Percentiles rank a stretch among this genome's conserved stretches.
Conservation (phyloP, 2,329 filamentous ascomycete species). For the Coleophoma cylindrospora region DNA sequence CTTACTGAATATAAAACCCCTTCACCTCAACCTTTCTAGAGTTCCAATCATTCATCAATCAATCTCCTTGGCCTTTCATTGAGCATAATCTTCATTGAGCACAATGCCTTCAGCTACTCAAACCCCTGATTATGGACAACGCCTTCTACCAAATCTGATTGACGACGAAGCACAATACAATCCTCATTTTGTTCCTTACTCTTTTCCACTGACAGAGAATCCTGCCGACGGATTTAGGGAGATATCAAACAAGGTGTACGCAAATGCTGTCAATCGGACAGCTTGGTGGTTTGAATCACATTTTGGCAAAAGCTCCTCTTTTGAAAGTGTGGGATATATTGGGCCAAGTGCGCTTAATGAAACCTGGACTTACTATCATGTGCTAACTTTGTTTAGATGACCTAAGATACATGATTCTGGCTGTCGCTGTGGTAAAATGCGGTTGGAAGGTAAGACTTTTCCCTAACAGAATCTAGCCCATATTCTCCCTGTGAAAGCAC, state of each 20-base stretch:
- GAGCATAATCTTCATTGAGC: not conserved
- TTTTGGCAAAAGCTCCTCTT: slow-evolving; percentile 18
- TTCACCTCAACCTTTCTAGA: too few species aligned
- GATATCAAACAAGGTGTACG: slow-evolving; percentile 6
- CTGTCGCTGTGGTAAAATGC: slow-evolving; percentile 27
- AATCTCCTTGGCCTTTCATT: not conserved
- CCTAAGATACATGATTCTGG: slow-evolving; percentile 11
- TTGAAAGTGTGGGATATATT: slow-evolving; percentile 37
- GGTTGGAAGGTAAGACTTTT: slow-evolving; percentile 24
- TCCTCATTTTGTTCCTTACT: slow-evolving; percentile 18
- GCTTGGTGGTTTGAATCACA: slow-evolving; percentile 15
- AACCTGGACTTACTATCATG: not conserved
- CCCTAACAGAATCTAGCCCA: too few species aligned
- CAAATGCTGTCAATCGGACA: slow-evolving; percentile 16
- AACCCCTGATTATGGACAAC: slow-evolving; percentile 6
- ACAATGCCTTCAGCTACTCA: not conserved
- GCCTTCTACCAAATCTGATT: slow-evolving; percentile 21
- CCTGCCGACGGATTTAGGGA: slow-evolving; percentile 3
- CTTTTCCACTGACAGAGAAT: slow-evolving; percentile 5
- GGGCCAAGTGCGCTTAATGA: slow-evolving; percentile 25
- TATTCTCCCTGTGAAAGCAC: too few species aligned
- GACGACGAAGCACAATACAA: slow-evolving; percentile 14
- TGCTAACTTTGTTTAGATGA: slow-evolving; percentile 2
- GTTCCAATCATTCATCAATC: too few species aligned
- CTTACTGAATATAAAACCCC: too few species aligned